Percentiles rank a stretch among this genome's conserved stretches.
Evolutionary conservation across 345 rosid genomes (phyloP).

Genomic region (Eucalyptus cloeziana): DNA sequence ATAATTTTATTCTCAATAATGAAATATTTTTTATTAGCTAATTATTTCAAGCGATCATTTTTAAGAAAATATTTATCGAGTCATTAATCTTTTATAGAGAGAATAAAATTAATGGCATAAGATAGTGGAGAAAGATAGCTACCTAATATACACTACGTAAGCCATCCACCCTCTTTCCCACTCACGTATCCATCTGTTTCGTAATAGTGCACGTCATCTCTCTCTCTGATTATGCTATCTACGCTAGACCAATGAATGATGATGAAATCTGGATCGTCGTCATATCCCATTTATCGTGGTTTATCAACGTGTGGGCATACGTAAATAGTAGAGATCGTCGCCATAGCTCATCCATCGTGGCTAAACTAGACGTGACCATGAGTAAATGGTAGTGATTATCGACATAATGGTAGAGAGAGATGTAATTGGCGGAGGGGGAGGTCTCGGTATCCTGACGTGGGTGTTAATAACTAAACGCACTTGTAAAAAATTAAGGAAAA

Average conservation of each 20-base stretch:
- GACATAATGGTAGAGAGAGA: not conserved
- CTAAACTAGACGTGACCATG: not conserved
- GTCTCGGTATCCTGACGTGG: not conserved
- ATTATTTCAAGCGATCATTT: not conserved
- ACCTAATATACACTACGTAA: not conserved
- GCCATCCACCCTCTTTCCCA: not conserved
- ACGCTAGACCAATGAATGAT: not conserved
- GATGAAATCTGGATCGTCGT: not conserved
- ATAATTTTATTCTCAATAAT: not conserved
- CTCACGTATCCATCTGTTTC: not conserved
- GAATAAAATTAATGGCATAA: not conserved
- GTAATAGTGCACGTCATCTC: not conserved
- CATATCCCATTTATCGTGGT: not conserved
- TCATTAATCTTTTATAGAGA: accelerated
- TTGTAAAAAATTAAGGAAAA: not conserved
- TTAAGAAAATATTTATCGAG: not conserved
- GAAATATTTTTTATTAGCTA: not conserved
- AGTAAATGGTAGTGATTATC: not conserved
- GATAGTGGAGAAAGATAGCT: not conserved
- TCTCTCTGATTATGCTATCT: not conserved
- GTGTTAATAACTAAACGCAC: not conserved
- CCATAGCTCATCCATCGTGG: not conserved
- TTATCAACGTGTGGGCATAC: not conserved
- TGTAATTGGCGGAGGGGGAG: not conserved
- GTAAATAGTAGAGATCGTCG: not conserved